These are phyloP conservation scores for Paspalum vaginatum DNA, from an alignment of 176 grass and related monocot genomes.

Conservation along the genomic window DNA sequence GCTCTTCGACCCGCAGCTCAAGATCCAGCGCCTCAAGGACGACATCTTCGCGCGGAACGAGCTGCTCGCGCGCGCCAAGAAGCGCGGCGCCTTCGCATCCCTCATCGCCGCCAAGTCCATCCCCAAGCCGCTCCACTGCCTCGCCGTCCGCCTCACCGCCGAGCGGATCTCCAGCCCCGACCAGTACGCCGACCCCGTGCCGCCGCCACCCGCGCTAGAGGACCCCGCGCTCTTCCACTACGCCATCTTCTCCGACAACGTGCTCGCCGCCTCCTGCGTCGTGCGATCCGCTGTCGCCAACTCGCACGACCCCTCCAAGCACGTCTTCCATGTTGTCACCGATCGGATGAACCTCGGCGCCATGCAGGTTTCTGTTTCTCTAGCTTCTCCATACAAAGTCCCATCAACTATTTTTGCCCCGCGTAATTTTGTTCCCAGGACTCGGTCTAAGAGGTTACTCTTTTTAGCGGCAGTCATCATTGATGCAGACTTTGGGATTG, in stretches of 20 bases:
- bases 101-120: constrained; percentile 99
- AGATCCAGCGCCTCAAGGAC: constrained; percentile 98
- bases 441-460: background rate
- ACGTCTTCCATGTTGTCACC: constrained; percentile 96
- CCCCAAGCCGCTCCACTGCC: constrained; percentile 92
- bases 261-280: constrained; percentile 92
- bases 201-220: constrained; percentile 56
- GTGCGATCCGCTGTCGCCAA: constrained; percentile 89
- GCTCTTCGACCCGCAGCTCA: constrained; percentile 95
- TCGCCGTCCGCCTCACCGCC: constrained; percentile 91
- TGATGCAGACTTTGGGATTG: background rate
- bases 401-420: background rate
- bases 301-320: constrained; percentile 68
- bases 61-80: constrained; percentile 86
- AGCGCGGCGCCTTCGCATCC: constrained; percentile 87
- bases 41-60: constrained; percentile 92
- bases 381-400: no score
- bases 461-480: background rate
- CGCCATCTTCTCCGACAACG: constrained; percentile 99
- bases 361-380: constrained; percentile 70
- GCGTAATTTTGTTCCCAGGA: background rate
- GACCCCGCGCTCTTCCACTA: constrained; percentile 91
- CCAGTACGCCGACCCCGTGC: constrained; percentile 59
- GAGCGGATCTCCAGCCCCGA: constrained; percentile 79
- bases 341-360: constrained; percentile 99